phyloP scores from a whole-genome alignment of 2,329 filamentous ascomycete genomes.

The Fusarium sp. region DNA sequence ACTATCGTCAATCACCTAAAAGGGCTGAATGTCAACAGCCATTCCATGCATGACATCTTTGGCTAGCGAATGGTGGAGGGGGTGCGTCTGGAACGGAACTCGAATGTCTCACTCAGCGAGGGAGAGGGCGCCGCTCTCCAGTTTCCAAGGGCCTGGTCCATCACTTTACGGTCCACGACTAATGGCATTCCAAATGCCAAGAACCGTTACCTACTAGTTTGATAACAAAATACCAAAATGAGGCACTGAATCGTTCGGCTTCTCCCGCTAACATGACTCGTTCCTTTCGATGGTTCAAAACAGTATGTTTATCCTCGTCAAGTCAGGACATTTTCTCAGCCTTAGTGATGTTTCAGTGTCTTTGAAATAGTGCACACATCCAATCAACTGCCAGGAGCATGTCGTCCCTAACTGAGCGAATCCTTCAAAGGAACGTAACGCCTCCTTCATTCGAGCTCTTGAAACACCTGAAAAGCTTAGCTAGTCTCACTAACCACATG shows the following conservation, averaged over 20 bases:
- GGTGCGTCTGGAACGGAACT: neutral
- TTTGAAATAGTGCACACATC: too few relatives aligned
- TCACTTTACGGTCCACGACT: too few relatives aligned
- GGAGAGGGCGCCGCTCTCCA: neutral
- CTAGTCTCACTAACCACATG: neutral
- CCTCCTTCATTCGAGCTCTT: neutral
- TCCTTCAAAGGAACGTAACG: neutral
- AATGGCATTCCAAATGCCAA: neutral
- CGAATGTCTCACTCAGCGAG: neutral
- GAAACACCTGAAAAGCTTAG: neutral
- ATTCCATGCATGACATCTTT: neutral
- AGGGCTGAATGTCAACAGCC: neutral
- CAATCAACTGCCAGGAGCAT: neutral
- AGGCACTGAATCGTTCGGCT: neutral
- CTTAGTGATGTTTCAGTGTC: neutral
- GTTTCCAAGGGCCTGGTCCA: neutral
- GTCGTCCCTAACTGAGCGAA: neutral
- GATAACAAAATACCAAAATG: neutral
- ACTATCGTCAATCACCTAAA: neutral
- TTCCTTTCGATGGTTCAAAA: neutral
- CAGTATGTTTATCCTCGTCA: neutral
- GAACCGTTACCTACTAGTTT: neutral
- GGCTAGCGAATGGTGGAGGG: neutral
- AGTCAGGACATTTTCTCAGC: neutral
- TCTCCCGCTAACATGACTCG: neutral